Conservation (phyloP, 2,329 filamentous ascomycete genomes). For the Davidsoniella eucalypti region DNA sequence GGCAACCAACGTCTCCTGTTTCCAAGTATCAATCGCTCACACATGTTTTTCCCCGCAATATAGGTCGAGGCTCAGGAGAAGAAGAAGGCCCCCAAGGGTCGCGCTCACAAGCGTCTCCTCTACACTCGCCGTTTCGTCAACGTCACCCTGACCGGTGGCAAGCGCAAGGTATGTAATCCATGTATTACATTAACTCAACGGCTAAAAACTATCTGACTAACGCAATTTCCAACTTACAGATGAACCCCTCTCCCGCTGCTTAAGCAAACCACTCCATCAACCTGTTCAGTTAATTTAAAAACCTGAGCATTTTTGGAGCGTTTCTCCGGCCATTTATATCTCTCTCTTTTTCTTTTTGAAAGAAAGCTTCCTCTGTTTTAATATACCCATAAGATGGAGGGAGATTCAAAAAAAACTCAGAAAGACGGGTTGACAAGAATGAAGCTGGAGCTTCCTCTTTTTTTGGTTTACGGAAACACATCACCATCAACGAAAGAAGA, state of each 20-base stretch:
- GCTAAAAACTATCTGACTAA: neutral
- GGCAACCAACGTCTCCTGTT: neutral
- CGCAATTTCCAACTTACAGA: conserved; percentile 16
- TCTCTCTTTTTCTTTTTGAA: too few relatives aligned
- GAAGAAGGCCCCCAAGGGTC: conserved; percentile 92
- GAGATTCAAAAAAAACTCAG: neutral
- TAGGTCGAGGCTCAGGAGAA: conserved; percentile 86
- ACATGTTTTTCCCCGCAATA: conserved; percentile 10
- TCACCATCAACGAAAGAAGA: too few relatives aligned
- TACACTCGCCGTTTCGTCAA: conserved; percentile 98
- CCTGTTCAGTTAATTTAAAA: neutral
- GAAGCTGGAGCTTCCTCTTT: too few relatives aligned
- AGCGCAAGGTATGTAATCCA: conserved; percentile 61
- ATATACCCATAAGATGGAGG: too few relatives aligned
- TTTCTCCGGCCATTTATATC: too few relatives aligned
- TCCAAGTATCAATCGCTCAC: neutral
- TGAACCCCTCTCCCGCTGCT: conserved; percentile 27
- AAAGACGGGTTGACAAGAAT: too few relatives aligned
- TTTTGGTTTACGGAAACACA: too few relatives aligned
- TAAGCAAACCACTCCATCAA: conserved; percentile 16
- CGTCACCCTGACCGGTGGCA: conserved; percentile 91
- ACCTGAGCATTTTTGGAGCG: too few relatives aligned
- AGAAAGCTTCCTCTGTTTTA: too few relatives aligned
- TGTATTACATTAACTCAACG: neutral
- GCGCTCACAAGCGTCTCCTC: conserved; percentile 88